Evolutionary conservation across 2,329 filamentous ascomycete genomes (phyloP), one percentile per base, ranked within the genome.

Genomic region (Cladobotryum protrusum): DNA sequence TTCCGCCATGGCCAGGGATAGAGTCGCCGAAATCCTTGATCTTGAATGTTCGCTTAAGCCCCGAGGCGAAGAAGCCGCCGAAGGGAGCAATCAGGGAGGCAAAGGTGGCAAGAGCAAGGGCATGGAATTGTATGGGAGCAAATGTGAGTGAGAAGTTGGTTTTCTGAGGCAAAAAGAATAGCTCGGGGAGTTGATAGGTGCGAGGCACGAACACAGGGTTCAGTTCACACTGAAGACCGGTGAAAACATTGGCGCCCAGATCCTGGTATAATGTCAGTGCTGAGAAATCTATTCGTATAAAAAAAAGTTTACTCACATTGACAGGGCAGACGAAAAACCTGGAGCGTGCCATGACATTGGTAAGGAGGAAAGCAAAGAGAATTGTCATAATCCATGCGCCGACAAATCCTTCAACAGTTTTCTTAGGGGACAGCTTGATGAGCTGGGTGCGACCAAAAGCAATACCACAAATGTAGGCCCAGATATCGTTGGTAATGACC

Each of bases 1-100:
- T 97, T 59, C 93, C 93, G 54, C 93, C 93, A 63, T 99, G 93
- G 18, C 93, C 93, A 1, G 93, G 93, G 59, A 99, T 99, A 1
- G 90, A 95, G 70, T 99, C 89, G 59, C 93, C 93, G 72, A 99
- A 99, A 73, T 99, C 93, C 78, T 99, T 99, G 78, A 99, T 95
- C 75, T 99, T 97, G 76, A 99, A 99, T 4, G 92, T 96, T 29
- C 93, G 88, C 80, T 99, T 99, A 51, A 99, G 79, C 1, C 93
- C 93, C 2, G 91, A 96, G 4, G 93, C 93, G 66, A 99, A 99
- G 79, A 99, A 99, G 29, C 93, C 93, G 50, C 93, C 93, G 63
- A 99, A 99, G 3, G 93, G 93, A 8, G 93, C 93, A 61, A 99
- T 96, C 35, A 99, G 79, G 4, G 92, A 97, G 43, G 93, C 93